A percentile compares a stretch with the other conserved stretches of the same genome.
Conservation (phyloP, 2,329 filamentous ascomycete genomes). For the Ophiostoma ulmi region DNA sequence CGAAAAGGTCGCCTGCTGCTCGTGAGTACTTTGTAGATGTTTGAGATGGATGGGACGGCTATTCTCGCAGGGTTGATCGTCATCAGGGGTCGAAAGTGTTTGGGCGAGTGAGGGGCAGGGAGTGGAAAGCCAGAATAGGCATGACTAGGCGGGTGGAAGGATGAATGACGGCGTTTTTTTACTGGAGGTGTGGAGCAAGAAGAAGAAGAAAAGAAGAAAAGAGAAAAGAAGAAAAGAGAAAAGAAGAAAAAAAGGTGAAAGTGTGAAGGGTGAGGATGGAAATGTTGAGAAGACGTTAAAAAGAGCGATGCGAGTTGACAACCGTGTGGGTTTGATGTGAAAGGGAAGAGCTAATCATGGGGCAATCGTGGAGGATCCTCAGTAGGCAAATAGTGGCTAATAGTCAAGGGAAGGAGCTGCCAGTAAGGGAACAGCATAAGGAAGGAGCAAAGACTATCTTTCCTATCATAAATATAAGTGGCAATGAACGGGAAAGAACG, state of each 20-base stretch:
- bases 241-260: not conserved
- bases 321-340: not conserved
- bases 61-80: slow-evolving; percentile 44
- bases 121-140: not conserved
- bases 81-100: slow-evolving; percentile 33
- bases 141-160: not conserved
- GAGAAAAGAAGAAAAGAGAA: not conserved
- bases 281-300: not conserved
- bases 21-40: slow-evolving; percentile 32
- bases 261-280: not conserved
- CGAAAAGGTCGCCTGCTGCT: not conserved
- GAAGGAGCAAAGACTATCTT: not conserved
- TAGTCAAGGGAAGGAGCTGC: not conserved
- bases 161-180: not conserved
- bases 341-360: not conserved
- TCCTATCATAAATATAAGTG: not conserved
- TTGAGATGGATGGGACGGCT: slow-evolving; percentile 51
- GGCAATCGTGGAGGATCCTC: slow-evolving; percentile 3
- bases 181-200: not conserved
- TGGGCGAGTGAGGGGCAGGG: slow-evolving; percentile 16
- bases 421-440: not conserved
- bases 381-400: not conserved
- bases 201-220: not conserved
- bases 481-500: not conserved
- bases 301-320: not conserved